Percentiles rank a stretch among this genome's conserved stretches.
phyloP scores from a whole-genome alignment of 495 filamentous ascomycete species.

The Aspergillus bridgeri region DNA sequence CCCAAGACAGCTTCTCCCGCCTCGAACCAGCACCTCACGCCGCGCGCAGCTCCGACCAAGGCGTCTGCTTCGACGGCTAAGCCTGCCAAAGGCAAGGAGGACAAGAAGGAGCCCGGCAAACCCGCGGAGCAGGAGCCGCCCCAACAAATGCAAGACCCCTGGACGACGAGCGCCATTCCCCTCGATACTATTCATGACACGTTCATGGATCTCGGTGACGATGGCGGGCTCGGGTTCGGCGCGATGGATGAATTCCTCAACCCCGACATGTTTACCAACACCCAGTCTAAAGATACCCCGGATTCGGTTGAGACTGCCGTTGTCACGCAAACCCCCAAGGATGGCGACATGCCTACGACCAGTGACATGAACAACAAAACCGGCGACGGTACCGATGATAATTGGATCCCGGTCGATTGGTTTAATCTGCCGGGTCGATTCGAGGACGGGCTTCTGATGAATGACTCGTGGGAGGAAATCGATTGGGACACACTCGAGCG shows the following conservation, averaged over 20 bases:
- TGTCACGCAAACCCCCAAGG: constrained; percentile 38
- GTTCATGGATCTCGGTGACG: constrained; percentile 33
- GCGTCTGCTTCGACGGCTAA: constrained; percentile 26
- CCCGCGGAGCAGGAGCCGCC: constrained; percentile 13
- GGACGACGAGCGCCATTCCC: constrained; percentile 43
- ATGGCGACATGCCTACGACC: constrained; percentile 20
- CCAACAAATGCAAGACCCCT: constrained; percentile 31
- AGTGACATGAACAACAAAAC: constrained; percentile 21
- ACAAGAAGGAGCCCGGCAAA: constrained; percentile 30
- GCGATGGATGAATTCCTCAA: constrained; percentile 44
- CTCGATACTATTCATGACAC: constrained; percentile 41
- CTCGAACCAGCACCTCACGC: constrained; percentile 42
- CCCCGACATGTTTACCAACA: constrained; percentile 39
- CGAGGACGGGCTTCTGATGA: constrained; percentile 20
- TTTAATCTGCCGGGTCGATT: constrained; percentile 26
- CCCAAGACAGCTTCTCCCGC: constrained; percentile 39
- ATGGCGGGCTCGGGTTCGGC: constrained; percentile 29
- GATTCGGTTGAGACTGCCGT: constrained; percentile 36
- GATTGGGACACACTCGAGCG: constrained; percentile 33
- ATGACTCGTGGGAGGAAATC: constrained; percentile 28
- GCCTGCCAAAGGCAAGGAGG: constrained; percentile 24
- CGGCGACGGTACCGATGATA: constrained; percentile 20
- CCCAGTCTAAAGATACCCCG: constrained; percentile 38
- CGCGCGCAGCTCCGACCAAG: constrained; percentile 33
- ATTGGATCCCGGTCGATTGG: constrained; percentile 35